A percentile compares a stretch with the other conserved stretches of the same genome.
phyloP scores from a whole-genome alignment of 495 filamentous ascomycete species.

The Penicillium samsonianum region DNA sequence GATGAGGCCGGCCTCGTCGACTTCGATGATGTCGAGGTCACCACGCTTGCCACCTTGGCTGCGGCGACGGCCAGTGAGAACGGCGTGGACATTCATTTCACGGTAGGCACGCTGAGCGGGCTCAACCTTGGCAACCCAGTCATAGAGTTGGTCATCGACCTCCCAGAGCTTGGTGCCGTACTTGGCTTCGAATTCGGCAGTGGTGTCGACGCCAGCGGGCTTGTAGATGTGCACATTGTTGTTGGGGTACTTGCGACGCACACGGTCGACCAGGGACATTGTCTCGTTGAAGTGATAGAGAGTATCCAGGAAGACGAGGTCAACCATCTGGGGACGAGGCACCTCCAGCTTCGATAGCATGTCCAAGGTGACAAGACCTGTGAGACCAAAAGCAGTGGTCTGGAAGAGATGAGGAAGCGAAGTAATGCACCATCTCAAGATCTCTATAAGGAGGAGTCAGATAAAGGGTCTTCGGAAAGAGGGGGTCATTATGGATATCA shows the following conservation, averaged over 20 bases:
- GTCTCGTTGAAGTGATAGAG: constrained; percentile 96
- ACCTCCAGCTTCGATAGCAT: constrained; percentile 86
- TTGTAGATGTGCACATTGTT: constrained; percentile 85
- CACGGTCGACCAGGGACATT: constrained; percentile 73
- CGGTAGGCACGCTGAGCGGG: constrained; percentile 90
- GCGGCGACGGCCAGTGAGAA: constrained; percentile 89
- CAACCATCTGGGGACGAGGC: constrained; percentile 66
- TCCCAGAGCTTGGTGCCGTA: constrained; percentile 89
- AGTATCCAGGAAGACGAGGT: constrained; percentile 96
- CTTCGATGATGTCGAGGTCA: constrained; percentile 82
- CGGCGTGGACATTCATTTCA: constrained; percentile 84
- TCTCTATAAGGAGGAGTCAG: constrained; percentile 56
- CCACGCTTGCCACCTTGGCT: constrained; percentile 94
- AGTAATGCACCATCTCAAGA: constrained; percentile 88
- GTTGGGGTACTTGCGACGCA: constrained; percentile 73
- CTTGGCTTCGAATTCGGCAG: constrained; percentile 73
- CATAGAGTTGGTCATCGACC: constrained; percentile 82
- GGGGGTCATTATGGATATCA: constrained; percentile 9
- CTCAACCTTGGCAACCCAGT: constrained; percentile 97
- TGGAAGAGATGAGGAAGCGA: constrained; percentile 91
- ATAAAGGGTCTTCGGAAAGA: constrained; percentile 10
- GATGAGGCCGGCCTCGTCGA: constrained; percentile 89
- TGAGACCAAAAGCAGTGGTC: constrained; percentile 95
- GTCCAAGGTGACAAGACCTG: constrained; percentile 89
- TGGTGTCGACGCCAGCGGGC: constrained; percentile 68